phyloP scores from a whole-genome alignment of 495 filamentous ascomycete genomes.

The Haplographium delicatum region DNA sequence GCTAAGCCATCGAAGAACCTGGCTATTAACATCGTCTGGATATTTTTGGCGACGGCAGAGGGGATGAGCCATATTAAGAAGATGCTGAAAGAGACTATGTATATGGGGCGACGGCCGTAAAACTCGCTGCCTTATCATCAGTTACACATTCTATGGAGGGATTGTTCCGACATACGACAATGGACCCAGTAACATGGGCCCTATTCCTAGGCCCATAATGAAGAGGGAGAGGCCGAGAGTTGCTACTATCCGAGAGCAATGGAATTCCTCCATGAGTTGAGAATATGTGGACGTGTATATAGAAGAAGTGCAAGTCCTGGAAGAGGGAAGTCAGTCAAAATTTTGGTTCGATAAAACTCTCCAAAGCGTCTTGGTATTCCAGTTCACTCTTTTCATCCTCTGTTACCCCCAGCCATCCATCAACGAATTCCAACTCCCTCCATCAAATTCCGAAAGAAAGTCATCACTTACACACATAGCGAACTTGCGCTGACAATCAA shows the following conservation, averaged over 20 bases:
- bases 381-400: background rate
- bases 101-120: constrained; percentile 82
- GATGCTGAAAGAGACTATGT: constrained; percentile 67
- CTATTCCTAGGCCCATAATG: constrained; percentile 69
- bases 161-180: constrained; percentile 36
- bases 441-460: background rate
- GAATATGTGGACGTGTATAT: constrained; percentile 83
- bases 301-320: constrained; percentile 82
- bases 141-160: background rate
- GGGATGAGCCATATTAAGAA: constrained; percentile 88
- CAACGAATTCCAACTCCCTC: background rate
- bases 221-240: constrained; percentile 77
- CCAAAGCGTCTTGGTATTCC: background rate
- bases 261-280: constrained; percentile 77
- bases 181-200: constrained; percentile 66
- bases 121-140: constrained; percentile 58
- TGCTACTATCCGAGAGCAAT: constrained; percentile 61
- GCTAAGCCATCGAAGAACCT: constrained; percentile 84
- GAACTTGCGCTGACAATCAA: constrained; percentile 64
- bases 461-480: constrained; percentile 71
- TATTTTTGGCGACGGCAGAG: constrained; percentile 79
- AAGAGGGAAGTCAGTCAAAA: background rate
- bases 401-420: too few relatives aligned
- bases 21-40: constrained; percentile 72
- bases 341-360: background rate